Base-by-base conservation (phyloP, 1,284 basidiomycete species). In the Ceratobasidium sp. region DNA sequence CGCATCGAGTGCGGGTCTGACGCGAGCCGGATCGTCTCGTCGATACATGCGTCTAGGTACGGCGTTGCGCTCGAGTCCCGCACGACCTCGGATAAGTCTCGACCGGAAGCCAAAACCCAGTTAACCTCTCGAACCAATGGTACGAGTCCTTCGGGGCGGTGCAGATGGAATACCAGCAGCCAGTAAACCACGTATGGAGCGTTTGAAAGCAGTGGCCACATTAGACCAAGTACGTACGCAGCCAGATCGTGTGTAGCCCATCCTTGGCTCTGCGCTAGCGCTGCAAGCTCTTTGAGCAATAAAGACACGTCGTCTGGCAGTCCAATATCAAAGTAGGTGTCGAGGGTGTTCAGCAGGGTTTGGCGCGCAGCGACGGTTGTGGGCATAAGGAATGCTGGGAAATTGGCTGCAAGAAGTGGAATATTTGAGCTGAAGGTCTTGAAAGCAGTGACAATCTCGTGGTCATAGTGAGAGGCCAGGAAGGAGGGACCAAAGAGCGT, bases 151-250 rank as follows among this genome's bases (percentile, higher is more conserved):
- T 63, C 11, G 0, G 77, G 76, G 2, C 75, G 48, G 53, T 78
- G 76, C 2, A 80, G 66, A 46, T 79, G 62, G 69, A 77, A 76
- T 16, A 76, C 62, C 7, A 79, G 59, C 11, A 76, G 58, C 75
- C 78, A 79, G 3, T 76, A 73, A 4, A 73, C 76, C 14, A 77
- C 77, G 72, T 61, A 78, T 5, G 75, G 77, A 7, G 76, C 75
- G 59, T 80, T 80, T 0, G 79, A 78, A 30, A 77, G 75, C 6
- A 77, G 56, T 4, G 77, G 77, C 77, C 77, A 77, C 25, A 76
- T 73, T 48, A 76, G 73, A 42, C 48, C 70, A n/a, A 76, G 56
- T 9, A 75, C 46, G 21, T 61, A 56, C 12, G 75, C 67, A 2
- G 75, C 78, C 1, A 70, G 62, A 51, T 79, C 78, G 8, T 73